Percentiles rank a stretch among this genome's conserved stretches.
Evolutionary conservation across 2,329 filamentous ascomycete genomes (phyloP).

Genomic region (Hypoxylon sp.): DNA sequence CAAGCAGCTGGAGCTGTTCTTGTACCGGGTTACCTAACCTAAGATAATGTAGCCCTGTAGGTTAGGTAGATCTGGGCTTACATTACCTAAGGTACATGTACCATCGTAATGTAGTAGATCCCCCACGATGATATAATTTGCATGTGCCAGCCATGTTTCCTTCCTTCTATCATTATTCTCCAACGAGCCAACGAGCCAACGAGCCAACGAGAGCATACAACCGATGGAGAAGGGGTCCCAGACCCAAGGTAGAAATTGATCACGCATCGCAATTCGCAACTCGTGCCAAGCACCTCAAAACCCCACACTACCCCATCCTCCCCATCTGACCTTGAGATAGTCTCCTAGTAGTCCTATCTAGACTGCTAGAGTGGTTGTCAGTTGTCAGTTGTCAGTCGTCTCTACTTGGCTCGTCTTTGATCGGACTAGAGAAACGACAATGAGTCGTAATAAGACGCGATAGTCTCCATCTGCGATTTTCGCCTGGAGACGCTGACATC

Average conservation of each 20-base stretch:
- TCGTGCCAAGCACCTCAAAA: neutral
- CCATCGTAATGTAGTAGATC: no score
- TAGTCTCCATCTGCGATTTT: conserved; percentile 18
- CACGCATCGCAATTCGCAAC: conserved; percentile 1
- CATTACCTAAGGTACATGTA: no score
- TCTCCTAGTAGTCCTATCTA: conserved; percentile 1
- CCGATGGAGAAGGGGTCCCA: neutral
- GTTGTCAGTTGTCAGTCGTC: neutral
- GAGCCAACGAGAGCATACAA: conserved; percentile 11
- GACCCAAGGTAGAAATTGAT: neutral
- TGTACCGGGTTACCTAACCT: neutral
- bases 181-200: no score
- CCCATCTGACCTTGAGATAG: conserved; percentile 23
- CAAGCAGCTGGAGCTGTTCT: conserved; percentile 1
- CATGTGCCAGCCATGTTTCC: conserved; percentile 18
- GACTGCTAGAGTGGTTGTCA: neutral
- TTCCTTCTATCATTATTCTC: neutral
- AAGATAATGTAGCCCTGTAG: neutral
- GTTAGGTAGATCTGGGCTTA: conserved; percentile 9
- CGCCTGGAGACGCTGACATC: conserved; percentile 14
- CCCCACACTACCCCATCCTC: conserved; percentile 10
- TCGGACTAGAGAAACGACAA: conserved; percentile 9
- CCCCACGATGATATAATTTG: conserved; percentile 30
- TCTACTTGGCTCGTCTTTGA: conserved; percentile 14
- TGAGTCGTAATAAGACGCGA: conserved; percentile 24